Evolutionary conservation across 805 yeast species (phyloP), one percentile per base, ranked within the genome.

Genomic region (Candida argentea): DNA sequence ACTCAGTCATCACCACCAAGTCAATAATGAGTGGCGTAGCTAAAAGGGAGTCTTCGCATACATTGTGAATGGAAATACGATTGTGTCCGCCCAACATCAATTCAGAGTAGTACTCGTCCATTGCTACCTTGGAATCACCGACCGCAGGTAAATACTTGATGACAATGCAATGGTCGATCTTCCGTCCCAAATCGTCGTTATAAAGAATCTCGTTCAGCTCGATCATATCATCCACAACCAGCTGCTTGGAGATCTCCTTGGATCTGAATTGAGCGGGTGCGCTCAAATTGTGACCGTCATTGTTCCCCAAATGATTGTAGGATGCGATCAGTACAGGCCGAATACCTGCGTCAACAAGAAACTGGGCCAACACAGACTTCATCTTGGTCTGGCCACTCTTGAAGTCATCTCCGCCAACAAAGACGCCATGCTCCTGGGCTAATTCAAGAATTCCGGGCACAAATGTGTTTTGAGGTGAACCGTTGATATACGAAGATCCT

Each of bases 81-180:
- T 87, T 89, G 63, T 87, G 95, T 25, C 97, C 97, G 36, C 97
- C 97, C 45, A 87, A 70, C 96, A 87, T 89, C 51, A 87, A 75
- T 60, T 87, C 96, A 32, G 93, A 80, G 65, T 89, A 85, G 64
- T 87, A 87, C 63, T 89, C 96, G 57, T 87, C 97, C 96, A 87
- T 89, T 29, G 97, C 97, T 39, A 87, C 95, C 66, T 87, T 87
- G 39, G 91, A 77, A 58, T 87, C 97, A 21, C 94, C 95, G 27
- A 87, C 96, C 6, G 96, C 95, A 32, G 83, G 81, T 52, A 89
- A 62, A 57, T 87, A 86, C 63, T 87, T 87, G 66, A 87, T 87
- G 36, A 87, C 96, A 54, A 87, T 87, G 61, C 94, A 81, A 57
- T 87, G 97, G 49, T 87, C 96, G 37, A 89, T 80, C 37, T 67